Conservation (phyloP, 495 filamentous ascomycete genomes). For the Xylaria cubensis region DNA sequence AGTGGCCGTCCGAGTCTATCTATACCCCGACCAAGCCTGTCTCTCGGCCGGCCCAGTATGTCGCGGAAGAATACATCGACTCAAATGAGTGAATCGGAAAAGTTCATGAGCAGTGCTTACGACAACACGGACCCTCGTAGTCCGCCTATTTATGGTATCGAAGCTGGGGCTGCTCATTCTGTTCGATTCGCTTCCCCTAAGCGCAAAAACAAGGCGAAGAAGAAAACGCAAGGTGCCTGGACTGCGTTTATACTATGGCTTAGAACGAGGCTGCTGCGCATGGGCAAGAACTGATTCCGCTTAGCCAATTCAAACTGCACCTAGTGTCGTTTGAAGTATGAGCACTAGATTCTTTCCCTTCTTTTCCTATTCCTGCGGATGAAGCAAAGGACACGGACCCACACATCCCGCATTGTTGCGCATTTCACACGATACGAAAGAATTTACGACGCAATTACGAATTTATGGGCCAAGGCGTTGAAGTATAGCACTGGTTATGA, state of each 20-base stretch:
- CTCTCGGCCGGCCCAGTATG: constrained; percentile 39
- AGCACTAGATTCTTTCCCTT: neutral
- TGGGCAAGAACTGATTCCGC: constrained; percentile 37
- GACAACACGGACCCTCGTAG: constrained; percentile 26
- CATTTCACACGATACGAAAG: constrained; percentile 14
- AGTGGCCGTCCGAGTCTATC: constrained; percentile 43
- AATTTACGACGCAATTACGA: constrained; percentile 21
- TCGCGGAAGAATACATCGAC: constrained; percentile 48
- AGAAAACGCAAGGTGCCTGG: constrained; percentile 60
- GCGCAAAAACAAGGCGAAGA: constrained; percentile 53
- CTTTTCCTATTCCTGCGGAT: neutral
- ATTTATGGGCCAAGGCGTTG: constrained; percentile 14
- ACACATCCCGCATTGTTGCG: neutral
- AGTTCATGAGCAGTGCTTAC: constrained; percentile 35
- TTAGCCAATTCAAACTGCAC: neutral
- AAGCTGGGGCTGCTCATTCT: constrained; percentile 37
- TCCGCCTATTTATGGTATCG: constrained; percentile 33
- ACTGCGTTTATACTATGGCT: constrained; percentile 62
- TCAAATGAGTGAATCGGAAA: constrained; percentile 39
- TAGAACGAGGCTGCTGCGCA: constrained; percentile 56
- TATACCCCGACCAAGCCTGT: constrained; percentile 41
- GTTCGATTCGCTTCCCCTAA: constrained; percentile 45
- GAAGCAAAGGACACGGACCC: neutral
- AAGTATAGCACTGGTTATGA: constrained; percentile 1
- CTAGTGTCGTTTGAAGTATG: neutral